Evolutionary conservation across 1,284 basidiomycete genomes (phyloP), one percentile per base, ranked within the genome.

Genomic region (Leccinum griseonigrum): DNA sequence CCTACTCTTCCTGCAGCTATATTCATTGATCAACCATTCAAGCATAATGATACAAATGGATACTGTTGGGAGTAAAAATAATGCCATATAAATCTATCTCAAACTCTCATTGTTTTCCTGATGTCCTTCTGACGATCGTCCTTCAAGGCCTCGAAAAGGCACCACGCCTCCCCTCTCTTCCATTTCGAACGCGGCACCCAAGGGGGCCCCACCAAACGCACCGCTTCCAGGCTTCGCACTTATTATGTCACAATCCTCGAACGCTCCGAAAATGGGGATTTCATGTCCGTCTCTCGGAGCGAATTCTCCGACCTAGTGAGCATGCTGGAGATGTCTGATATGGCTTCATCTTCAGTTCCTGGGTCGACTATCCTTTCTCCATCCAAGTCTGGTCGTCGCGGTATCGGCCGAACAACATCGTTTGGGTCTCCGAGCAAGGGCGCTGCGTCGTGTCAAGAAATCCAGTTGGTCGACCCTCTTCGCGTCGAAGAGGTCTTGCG

Each of bases 231-330:
- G 36, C 64, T 74, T 18, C 70, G 76, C 7, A 70, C 81, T 0
- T 91, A 85, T 71, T 92, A 93, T 68, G 71, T 75, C 34, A 69
- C 78, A 1, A 76, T 90, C 53, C 81, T 93, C 11, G 77, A 79
- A 5, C 83, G 87, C 22, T 77, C 79, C 11, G 83, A 84, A 14
- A 76, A 75, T 22, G 80, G 79, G 5, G 71, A 84, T 10, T 88
- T 91, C 66, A 75, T 80, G 0, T 79, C 88, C 3, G 88, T 88
- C 4, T 90, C 87, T 9, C 82, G 90, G 7, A 88, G 83, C 70
- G 91, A 93, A 66, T 92, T 92, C 66, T 78, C 80, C 0, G 91
- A 93, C 65, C 77, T 93, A 2, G 70, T 90, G 0, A 83, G 83
- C 26, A 76, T 93, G 60, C 76, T 93, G 38, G 91, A 93, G 73